These are phyloP conservation scores for Chaetomiaceae sp. DNA, from an alignment of 2,329 filamentous ascomycete genomes.

Conservation along the genomic window DNA sequence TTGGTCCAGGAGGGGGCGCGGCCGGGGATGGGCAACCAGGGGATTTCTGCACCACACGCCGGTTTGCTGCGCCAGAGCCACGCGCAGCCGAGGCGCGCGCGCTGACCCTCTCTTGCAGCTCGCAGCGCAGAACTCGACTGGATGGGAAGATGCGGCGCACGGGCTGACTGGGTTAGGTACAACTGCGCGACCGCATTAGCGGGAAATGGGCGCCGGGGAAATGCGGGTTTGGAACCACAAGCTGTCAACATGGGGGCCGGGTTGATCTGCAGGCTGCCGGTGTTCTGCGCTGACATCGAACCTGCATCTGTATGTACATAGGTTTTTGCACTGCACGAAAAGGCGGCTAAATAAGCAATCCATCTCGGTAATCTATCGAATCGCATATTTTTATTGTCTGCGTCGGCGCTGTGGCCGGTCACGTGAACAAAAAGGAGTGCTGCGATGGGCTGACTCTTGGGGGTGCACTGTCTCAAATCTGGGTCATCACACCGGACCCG, in stretches of 20 bases:
- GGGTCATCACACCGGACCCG: background rate
- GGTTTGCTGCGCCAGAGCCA: background rate
- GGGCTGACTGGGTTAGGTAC: background rate
- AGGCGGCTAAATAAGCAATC: too few relatives aligned
- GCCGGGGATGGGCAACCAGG: too few relatives aligned
- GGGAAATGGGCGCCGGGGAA: background rate
- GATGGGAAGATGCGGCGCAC: background rate
- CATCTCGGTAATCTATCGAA: too few relatives aligned
- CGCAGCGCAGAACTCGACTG: background rate
- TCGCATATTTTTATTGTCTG: background rate
- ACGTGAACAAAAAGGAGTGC: too few relatives aligned
- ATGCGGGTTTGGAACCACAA: background rate
- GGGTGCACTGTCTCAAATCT: too few relatives aligned
- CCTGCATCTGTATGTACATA: too few relatives aligned
- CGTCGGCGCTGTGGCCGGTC: too few relatives aligned
- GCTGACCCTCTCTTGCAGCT: background rate
- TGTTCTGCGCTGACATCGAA: conserved; percentile 6
- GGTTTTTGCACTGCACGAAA: background rate
- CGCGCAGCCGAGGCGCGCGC: background rate
- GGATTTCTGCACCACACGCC: too few relatives aligned
- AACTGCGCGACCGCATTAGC: too few relatives aligned
- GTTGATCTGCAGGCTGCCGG: background rate
- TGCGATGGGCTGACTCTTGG: too few relatives aligned
- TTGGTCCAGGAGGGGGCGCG: too few relatives aligned
- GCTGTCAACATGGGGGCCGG: background rate